Conservation (phyloP, 345 rosid genomes). For the Eucalyptus urophylla region DNA sequence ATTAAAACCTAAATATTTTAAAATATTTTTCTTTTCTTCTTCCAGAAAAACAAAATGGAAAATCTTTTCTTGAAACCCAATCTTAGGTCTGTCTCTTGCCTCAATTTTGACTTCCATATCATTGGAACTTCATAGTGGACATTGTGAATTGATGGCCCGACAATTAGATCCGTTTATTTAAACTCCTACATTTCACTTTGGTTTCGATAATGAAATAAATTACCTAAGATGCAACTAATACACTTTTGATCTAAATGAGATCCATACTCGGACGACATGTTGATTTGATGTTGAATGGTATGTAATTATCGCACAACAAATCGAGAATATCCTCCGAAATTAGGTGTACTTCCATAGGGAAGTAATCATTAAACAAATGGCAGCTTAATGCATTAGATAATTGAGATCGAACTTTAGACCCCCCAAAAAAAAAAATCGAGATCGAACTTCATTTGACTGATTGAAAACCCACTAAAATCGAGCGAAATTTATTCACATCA, state of each 20-base stretch:
- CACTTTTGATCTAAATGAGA: not conserved
- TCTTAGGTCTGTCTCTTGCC: too few species aligned
- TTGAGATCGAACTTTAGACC: not conserved
- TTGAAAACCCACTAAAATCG: not conserved
- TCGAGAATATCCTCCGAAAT: not conserved
- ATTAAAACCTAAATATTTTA: too few species aligned
- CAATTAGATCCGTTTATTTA: not conserved
- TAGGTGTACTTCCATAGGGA: not conserved
- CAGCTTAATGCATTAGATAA: not conserved
- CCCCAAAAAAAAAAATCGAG: accelerated
- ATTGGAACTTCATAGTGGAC: too few species aligned
- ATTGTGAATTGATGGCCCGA: too few species aligned
- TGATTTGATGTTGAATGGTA: not conserved
- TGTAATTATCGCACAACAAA: not conserved
- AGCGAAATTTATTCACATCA: not conserved
- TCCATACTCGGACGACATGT: not conserved
- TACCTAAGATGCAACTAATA: not conserved
- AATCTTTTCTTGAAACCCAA: too few species aligned
- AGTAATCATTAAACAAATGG: not conserved
- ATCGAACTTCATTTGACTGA: not conserved
- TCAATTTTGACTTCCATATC: too few species aligned
- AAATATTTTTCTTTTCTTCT: too few species aligned
- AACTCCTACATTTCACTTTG: not conserved
- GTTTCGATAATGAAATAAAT: not conserved
- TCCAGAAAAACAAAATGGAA: too few species aligned